Base-by-base conservation (phyloP, 73 alveolate species). In the Uronychia binucleata region DNA sequence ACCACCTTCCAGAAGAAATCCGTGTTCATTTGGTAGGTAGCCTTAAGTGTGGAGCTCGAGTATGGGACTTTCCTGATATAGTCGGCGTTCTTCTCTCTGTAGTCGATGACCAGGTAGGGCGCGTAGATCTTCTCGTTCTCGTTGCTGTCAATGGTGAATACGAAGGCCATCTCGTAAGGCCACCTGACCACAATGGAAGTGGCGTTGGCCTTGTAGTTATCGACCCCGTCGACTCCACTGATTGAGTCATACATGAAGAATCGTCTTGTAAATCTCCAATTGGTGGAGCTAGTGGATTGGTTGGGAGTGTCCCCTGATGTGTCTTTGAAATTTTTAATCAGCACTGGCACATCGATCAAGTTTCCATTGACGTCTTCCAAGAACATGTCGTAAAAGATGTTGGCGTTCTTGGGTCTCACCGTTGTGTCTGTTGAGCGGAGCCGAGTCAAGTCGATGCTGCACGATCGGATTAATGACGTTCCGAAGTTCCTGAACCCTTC, bases 281-380 rank as follows among this genome's bases (percentile, higher is more conserved):
- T 57, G n/a, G n/a, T 60, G 26, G 90, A 59, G 60, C 35, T 76
- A 11, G 84, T 75, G 76, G 30, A 26, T 58, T 91, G 77, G 79
- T 91, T 90, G 0, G 94, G 95, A 26, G 46, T 28, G 19, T 77
- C 59, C 28, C 86, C 91, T 77, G 60, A 60, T 67, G 32, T 77
- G 81, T 95, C 96, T 33, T 74, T 84, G 74, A 90, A 87, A 60
- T 85, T 93, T 28, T 57, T 67, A 8, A 95, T 87, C 30, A 81
- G 80, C 14, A 98, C 97, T 35, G 99, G 99, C 30, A 98, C 95
- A 59, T 87, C 96, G 0, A 93, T 85, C 25, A 79, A 84, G 60
- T 90, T 82, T 28, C 95, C 95, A 57, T 90, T 85, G 28, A 74
- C 31, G 77, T 86, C 96, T 58, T 77, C 78, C 59, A 95, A 35